Base-by-base conservation (phyloP, 2,329 filamentous ascomycete species). In the Cordyceps farinosa region DNA sequence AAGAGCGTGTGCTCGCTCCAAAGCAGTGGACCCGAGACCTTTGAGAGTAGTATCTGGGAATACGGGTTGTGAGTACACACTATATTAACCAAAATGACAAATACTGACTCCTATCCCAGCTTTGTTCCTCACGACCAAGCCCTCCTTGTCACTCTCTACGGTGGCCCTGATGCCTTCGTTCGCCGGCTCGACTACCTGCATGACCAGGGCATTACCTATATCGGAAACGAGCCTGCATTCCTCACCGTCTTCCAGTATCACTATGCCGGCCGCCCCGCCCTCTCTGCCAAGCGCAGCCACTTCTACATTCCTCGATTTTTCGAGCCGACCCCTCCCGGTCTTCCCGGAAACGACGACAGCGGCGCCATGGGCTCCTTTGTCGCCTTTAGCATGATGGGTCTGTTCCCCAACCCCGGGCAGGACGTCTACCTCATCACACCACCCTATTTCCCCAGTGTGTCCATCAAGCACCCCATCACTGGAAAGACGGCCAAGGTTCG, bases 1-100 rank as follows among this genome's bases (percentile, higher is more conserved):
- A 78, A 76, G 7, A 86, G 82, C 1, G 78, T 80, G 51, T 91
- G 89, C 73, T 84, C 80, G 3, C 81, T 88, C 1, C 78, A 89
- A 48, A 79, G 84, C 65, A 83, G 79, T 2, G 87, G 84, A 0
- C 80, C 83, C 7, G 89, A 92, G 73, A 91, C 89, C 0, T 92
- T 89, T 67, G 90, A 92, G 72, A 87, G 84, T 50, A 87, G 84
- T 65, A 78, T 84, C 1, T 92, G 89, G 89, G 84, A 91, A 62
- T 92, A 92, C 70, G 85, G 84, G 17, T 92, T 90, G 81, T 85
- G 69, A 67, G 81, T 76, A 42, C 2, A n/a, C 15, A 29, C 36
- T 11, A 10, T 5, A 22, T 2, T 48, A 2, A 34, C 13, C 11
- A 8, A n/a, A n/a, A 8, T 7, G 11, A 50, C 27, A 6, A 36